Base-by-base conservation (phyloP, 768 basidiomycete genomes). In the Mycena metata region DNA sequence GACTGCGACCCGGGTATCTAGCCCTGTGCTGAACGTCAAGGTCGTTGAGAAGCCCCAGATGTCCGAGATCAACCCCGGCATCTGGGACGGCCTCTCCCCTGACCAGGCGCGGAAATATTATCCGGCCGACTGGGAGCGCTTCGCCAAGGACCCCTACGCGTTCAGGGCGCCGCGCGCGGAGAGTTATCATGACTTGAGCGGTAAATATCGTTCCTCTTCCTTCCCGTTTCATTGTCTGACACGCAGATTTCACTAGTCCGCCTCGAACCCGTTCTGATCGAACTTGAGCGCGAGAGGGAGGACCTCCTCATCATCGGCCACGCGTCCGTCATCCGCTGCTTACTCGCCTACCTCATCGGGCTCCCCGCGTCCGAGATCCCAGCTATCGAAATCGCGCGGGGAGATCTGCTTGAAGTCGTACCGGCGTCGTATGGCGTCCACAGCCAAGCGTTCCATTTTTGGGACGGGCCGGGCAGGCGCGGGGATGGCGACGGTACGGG, bases 271-370 rank as follows among this genome's bases (percentile, higher is more conserved):
- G 87, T 92, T 35, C 86, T 99, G 36, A 90, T 98, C 76, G 98
- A 99, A 78, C 85, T 99, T 19, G 98, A 99, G 80, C 88, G 96
- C 60, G 93, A 96, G 79, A 90, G 93, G 75, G 95, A 98, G 74
- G 98, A 99, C 80, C 83, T 99, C 6, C 85, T 99, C 43, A 98
- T 99, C 79, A 95, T 99, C 72, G 96, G 96, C 1, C 96, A 98
- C 77, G 95, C 96, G 17, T 97, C 96, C 45, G 98, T 99, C 76
- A 98, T 99, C 74, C 91, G 98, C 19, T 99, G 98, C 81, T 85
- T 99, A 65, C 88, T 98, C 50, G 92, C 96, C 3, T 96, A 96
- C 78, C 90, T 96, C 73, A 95, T 96, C 71, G 98, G 98, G 8
- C 84, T 99, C 4, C 95, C 96, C 7, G 95, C 97, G 0, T 92